Conservation (phyloP, 352 stramenopile species). For the Pythium aquatile region DNA sequence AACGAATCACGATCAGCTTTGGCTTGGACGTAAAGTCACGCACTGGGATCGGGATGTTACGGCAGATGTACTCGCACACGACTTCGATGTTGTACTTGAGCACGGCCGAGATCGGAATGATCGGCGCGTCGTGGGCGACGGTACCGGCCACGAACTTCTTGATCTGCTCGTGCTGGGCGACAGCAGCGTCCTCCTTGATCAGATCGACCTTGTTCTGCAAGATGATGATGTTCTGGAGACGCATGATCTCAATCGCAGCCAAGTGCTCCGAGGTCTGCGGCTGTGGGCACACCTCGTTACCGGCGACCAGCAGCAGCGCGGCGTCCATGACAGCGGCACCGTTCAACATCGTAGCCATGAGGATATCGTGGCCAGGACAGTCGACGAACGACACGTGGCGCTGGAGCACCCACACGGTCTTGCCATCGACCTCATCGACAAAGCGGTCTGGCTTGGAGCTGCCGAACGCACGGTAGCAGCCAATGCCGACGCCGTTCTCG, state of each 20-base stretch:
- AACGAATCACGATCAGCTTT: conserved; percentile 99
- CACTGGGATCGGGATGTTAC: conserved; percentile 98
- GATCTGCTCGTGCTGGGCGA: conserved; percentile 97
- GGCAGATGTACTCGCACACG: conserved; percentile 99
- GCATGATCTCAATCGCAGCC: conserved; percentile 99
- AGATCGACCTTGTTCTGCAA: conserved; percentile 99
- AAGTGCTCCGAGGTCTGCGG: conserved; percentile 99
- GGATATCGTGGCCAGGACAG: conserved; percentile 99
- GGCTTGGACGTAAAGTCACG: conserved; percentile 98
- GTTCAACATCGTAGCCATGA: conserved; percentile 99
- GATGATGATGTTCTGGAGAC: conserved; percentile 99
- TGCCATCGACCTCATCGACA: conserved; percentile 83
- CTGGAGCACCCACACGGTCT: conserved; percentile 90
- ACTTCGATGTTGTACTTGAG: conserved; percentile 99
- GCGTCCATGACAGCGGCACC: conserved; percentile 99
- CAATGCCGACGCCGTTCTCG: conserved; percentile 77
- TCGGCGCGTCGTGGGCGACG: conserved; percentile 95
- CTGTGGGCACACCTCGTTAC: conserved; percentile 98
- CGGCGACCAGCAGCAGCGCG: conserved; percentile 97
- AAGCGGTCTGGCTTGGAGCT: conserved; percentile 89
- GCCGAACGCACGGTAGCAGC: conserved; percentile 87
- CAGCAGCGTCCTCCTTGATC: conserved; percentile 98
- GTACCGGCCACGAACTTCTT: conserved; percentile 90
- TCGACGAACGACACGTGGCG: conserved; percentile 99
- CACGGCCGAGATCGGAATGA: conserved; percentile 99